Evolutionary conservation across 352 stramenopile genomes (phyloP).

Genomic region (Albugo laibachii): DNA sequence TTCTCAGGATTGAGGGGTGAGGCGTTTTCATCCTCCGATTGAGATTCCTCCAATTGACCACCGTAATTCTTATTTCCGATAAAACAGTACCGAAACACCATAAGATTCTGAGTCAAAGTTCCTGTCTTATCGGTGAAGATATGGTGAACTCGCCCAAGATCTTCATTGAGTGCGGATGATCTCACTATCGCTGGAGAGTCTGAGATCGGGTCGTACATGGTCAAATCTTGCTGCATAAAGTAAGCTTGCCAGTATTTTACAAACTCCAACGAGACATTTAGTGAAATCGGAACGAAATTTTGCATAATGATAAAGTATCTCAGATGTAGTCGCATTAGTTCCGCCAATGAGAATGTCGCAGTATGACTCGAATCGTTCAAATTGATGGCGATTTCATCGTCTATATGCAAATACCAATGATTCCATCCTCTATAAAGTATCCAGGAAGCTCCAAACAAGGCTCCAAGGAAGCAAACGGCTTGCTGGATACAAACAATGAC

Average conservation of each 20-base stretch:
- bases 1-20: neutral
- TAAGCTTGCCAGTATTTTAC: conserved; percentile 91
- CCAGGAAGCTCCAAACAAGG: conserved; percentile 41
- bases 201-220: conserved; percentile 82
- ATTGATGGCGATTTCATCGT: conserved; percentile 10
- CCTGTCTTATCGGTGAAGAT: conserved; percentile 92
- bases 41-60: conserved; percentile 17
- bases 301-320: conserved; percentile 94
- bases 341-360: conserved; percentile 21
- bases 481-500: conserved; percentile 59
- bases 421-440: conserved; percentile 34
- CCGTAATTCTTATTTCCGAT: conserved; percentile 86
- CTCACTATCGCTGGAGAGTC: conserved; percentile 74
- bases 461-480: conserved; percentile 38
- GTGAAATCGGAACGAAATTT: conserved; percentile 95
- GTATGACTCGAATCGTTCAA: conserved; percentile 2
- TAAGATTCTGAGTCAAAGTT: conserved; percentile 90
- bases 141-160: conserved; percentile 80
- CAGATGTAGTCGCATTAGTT: conserved; percentile 66
- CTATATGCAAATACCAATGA: conserved; percentile 37
- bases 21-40: conserved; percentile 15
- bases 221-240: conserved; percentile 84
- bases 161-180: conserved; percentile 79
- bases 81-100: conserved; percentile 92
- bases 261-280: conserved; percentile 97